phyloP scores from a whole-genome alignment of 805 yeast genomes.

The Sungouiella blattae region DNA sequence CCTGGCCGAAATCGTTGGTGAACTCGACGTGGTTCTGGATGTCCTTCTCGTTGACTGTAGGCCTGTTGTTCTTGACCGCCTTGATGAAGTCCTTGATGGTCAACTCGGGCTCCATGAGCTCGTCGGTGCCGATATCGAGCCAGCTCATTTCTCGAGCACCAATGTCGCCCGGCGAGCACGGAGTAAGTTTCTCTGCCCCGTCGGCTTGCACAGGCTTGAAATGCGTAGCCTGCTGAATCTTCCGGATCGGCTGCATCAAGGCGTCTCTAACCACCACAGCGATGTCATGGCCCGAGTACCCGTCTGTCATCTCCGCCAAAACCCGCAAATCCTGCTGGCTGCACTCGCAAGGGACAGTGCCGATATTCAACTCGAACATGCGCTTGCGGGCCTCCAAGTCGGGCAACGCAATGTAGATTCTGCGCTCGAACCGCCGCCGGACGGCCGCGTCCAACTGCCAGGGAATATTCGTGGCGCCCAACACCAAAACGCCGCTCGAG shows the following conservation, averaged over 20 bases:
- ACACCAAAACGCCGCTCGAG: slow-evolving; percentile 82
- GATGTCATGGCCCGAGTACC: slow-evolving; percentile 96
- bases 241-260: slow-evolving; percentile 94
- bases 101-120: slow-evolving; percentile 83
- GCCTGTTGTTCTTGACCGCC: slow-evolving; percentile 87
- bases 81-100: slow-evolving; percentile 90
- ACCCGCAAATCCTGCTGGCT: slow-evolving; percentile 68
- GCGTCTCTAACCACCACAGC: slow-evolving; percentile 97
- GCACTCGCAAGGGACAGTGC: slow-evolving; percentile 80
- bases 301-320: slow-evolving; percentile 91
- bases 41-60: slow-evolving; percentile 88
- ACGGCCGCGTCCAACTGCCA: slow-evolving; percentile 99
- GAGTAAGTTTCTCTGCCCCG: slow-evolving; percentile 56
- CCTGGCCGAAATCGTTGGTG: slow-evolving; percentile 95
- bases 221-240: slow-evolving; percentile 94
- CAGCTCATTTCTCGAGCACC: slow-evolving; percentile 88
- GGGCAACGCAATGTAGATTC: slow-evolving; percentile 93
- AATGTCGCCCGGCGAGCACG: slow-evolving; percentile 95
- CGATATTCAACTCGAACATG: slow-evolving; percentile 94
- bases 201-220: slow-evolving; percentile 62
- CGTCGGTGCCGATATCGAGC: slow-evolving; percentile 88
- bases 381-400: slow-evolving; percentile 87
- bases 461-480: slow-evolving; percentile 98
- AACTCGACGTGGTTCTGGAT: slow-evolving; percentile 79
- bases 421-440: slow-evolving; percentile 90